Evolutionary conservation across 345 rosid genomes (phyloP), one percentile per base, ranked within the genome.

Genomic region (Odontarrhena argentea): DNA sequence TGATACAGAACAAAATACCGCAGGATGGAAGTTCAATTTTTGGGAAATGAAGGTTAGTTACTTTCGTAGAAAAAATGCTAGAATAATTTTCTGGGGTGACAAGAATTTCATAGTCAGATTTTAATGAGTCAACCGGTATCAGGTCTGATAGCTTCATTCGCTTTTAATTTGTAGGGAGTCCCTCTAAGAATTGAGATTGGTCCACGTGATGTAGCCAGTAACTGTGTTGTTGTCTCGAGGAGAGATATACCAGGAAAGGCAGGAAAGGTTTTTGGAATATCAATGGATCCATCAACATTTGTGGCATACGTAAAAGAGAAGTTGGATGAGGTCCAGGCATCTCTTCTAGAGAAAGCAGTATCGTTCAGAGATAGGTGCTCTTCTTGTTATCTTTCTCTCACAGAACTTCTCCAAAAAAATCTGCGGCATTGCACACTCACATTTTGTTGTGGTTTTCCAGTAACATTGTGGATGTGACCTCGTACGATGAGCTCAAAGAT

Each of bases 1-100:
- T 74, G 96, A 87, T 63, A 75, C 85, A n/a, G 95, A 91, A 11
- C 95, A 87, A 60, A 77, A 79, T 71, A 88, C 94, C 34, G 88
- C 91, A 2, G 96, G 97, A 14, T 94, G 99, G 97, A 94, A 91
- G 78, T 84, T 88, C 86, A 88, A 91, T 77, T 88, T 90, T 79
- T 88, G 99, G 97, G 97, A 85, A 77, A 87, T 94, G 97, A 94
- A 91, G 92, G 97, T 91, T 64, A 7, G 32, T 55, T 11, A 47
- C 18, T 61, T 53, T 63, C 32, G 22, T 5, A 36, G 14, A 25
- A 63, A 48, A 6, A 8, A 54, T 10, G 47, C 12, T 25, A 24
- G 1, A 25, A 48, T 47, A 18, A 38, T 14, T 10, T 36, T 46
- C 38, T 14, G 30, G 13, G 13, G 5, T 25, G 48, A 32, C 44